Percentiles rank a stretch among this genome's conserved stretches.
phyloP scores from a whole-genome alignment of 1,284 basidiomycete genomes.

The Naganishia albida region DNA sequence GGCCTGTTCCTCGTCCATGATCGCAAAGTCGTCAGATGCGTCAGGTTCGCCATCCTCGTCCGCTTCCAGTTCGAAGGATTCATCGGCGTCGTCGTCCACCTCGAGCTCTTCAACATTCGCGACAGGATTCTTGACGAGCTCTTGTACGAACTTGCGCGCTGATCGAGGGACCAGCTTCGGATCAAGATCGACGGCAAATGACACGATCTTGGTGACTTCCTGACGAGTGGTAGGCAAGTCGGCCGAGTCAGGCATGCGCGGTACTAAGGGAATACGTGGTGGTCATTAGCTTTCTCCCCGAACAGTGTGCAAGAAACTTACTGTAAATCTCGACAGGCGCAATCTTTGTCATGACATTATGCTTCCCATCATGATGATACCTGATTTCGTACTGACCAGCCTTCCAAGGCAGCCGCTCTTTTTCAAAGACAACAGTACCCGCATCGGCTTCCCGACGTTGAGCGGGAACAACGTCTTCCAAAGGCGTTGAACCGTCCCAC shows the following conservation, averaged over 20 bases:
- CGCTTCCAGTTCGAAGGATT: conserved; percentile 7
- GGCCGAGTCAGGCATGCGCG: conserved; percentile 52
- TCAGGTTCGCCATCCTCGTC: conserved; percentile 39
- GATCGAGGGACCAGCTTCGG: conserved; percentile 76
- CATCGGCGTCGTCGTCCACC: conserved; percentile 5
- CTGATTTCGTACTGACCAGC: conserved; percentile 83
- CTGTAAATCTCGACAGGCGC: conserved; percentile 85
- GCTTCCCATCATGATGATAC: conserved; percentile 85
- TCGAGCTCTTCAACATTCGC: conserved; percentile 20
- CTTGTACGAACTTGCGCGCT: conserved; percentile 33
- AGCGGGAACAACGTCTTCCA: conserved; percentile 56
- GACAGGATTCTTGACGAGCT: conserved; percentile 5
- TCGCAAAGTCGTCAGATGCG: conserved; percentile 88
- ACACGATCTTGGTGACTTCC: conserved; percentile 61
- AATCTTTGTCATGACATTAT: conserved; percentile 86
- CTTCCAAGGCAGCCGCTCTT: conserved; percentile 79
- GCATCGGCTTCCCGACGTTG: conserved; percentile 55
- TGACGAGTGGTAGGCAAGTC: conserved; percentile 32
- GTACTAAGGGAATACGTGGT: conserved; percentile 43
- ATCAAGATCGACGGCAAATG: conserved; percentile 82
- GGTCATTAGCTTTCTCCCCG: background rate
- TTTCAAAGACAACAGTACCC: conserved; percentile 74
- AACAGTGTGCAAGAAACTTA: conserved; percentile 51
- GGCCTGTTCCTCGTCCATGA: conserved; percentile 89
- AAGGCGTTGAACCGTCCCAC: conserved; percentile 82